A percentile compares a stretch with the other conserved stretches of the same genome.
phyloP scores from a whole-genome alignment of 129 eudicot genomes.

The Lonicera japonica region DNA sequence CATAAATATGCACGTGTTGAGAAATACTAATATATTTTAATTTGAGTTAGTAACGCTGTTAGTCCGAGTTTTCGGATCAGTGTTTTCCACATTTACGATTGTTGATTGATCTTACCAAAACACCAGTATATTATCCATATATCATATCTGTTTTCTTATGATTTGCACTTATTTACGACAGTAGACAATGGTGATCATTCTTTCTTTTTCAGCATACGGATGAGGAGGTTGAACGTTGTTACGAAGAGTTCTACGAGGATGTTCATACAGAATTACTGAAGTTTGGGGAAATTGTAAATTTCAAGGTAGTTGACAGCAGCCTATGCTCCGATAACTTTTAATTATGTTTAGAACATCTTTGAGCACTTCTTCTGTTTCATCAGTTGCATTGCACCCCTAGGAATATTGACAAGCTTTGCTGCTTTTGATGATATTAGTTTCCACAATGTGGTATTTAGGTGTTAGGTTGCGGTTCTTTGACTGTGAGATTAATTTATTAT shows the following conservation, averaged over 20 bases:
- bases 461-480: background rate
- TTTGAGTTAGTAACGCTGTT: background rate
- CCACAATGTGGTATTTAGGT: background rate
- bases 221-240: slow-evolving; percentile 78
- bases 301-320: slow-evolving; percentile 50
- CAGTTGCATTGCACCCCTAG: background rate
- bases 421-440: background rate
- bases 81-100: background rate
- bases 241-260: slow-evolving; percentile 94
- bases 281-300: slow-evolving; percentile 88
- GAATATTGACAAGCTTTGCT: background rate
- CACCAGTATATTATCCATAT: background rate
- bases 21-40: background rate
- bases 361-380: background rate
- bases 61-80: slow-evolving; percentile 7
- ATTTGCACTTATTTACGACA: slow-evolving; percentile 8
- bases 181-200: slow-evolving; percentile 17
- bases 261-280: slow-evolving; percentile 97
- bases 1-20: background rate
- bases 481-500: background rate
- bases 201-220: slow-evolving; percentile 62
- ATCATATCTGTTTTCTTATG: background rate
- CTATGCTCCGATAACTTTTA: background rate
- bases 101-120: background rate
- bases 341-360: background rate